Percentiles rank a stretch among this genome's conserved stretches.
phyloP scores from a whole-genome alignment of 768 basidiomycete species.

The Sutorius australiensis region DNA sequence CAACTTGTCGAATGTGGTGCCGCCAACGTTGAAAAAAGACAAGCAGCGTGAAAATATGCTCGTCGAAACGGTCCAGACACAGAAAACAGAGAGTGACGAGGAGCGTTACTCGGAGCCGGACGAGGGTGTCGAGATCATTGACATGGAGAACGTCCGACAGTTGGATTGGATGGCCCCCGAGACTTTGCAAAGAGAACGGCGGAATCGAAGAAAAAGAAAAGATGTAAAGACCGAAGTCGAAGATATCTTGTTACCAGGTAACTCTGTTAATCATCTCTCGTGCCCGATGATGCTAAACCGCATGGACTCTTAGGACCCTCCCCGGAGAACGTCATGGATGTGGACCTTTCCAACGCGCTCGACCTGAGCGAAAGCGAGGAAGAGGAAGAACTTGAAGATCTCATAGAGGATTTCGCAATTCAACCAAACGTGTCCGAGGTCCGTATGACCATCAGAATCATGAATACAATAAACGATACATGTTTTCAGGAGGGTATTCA shows the following conservation, averaged over 20 bases:
- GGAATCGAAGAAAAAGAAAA: conserved; percentile 35
- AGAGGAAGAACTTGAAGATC: conserved; percentile 76
- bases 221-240: conserved; percentile 44
- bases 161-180: conserved; percentile 93
- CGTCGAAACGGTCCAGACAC: conserved; percentile 22
- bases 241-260: conserved; percentile 34
- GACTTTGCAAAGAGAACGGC: conserved; percentile 51
- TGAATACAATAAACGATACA: neutral
- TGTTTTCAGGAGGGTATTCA: conserved; percentile 42
- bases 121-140: conserved; percentile 82
- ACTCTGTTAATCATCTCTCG: neutral
- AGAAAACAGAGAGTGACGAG: conserved; percentile 45
- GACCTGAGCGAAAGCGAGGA: conserved; percentile 74
- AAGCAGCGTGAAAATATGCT: conserved; percentile 29
- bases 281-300: neutral
- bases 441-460: neutral
- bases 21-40: conserved; percentile 49
- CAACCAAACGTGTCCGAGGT: conserved; percentile 41
- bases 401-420: conserved; percentile 64
- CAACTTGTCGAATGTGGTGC: conserved; percentile 46
- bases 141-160: conserved; percentile 70
- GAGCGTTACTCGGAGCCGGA: conserved; percentile 85
- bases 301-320: conserved; percentile 6
- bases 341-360: conserved; percentile 56
- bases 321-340: conserved; percentile 21